Base-by-base conservation (phyloP, 1,139 yeast genomes). In the Candida sp. region DNA sequence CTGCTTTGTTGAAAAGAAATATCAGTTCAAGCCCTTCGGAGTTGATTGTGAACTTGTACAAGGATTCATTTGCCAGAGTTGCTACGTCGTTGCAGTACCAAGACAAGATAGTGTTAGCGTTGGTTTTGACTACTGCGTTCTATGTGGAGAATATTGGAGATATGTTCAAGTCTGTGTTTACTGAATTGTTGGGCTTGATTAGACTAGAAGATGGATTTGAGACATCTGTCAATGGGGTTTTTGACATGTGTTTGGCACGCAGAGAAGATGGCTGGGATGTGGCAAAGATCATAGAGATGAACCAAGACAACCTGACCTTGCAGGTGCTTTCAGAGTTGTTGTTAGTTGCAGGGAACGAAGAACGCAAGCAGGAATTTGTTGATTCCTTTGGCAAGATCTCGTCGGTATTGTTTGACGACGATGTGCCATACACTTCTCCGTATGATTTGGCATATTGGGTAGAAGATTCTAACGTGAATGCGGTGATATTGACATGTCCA, bases 401-500 rank as follows among this genome's bases (percentile, higher is more conserved):
- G 5, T 41, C 54, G 5, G 44, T 55, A 35, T 47, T 55, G 28
- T 46, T 33, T 33, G 35, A 32, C 4, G 41, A 27, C n/a, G 51
- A 32, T 22, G 6, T 46, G 4, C 52, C 52, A 35, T 54, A 49
- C 27, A 46, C 43, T 17, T 54, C 58, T 1, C 42, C 44, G 2
- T 52, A 50, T 41, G 69, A 60, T 9, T 48, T 73, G 23, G 50
- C 52, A 2, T 57, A 68, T 46, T 67, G 71, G 67, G 49, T 64
- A 1, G 47, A 51, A 1, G 33, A 49, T 3, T 34, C 27, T 5
- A 41, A 47, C 6, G 37, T 46, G 9, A 65, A 64, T 11, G 84
- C 85, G 2, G 56, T 88, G 3, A 67, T 90, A 7, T 59, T 91
- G 44, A 81, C 85, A 23, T 80, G 88, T 0, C 78, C 83, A 4